Evolutionary conservation across 1,284 basidiomycete species (phyloP).

Genomic region (Flammula alnicola): DNA sequence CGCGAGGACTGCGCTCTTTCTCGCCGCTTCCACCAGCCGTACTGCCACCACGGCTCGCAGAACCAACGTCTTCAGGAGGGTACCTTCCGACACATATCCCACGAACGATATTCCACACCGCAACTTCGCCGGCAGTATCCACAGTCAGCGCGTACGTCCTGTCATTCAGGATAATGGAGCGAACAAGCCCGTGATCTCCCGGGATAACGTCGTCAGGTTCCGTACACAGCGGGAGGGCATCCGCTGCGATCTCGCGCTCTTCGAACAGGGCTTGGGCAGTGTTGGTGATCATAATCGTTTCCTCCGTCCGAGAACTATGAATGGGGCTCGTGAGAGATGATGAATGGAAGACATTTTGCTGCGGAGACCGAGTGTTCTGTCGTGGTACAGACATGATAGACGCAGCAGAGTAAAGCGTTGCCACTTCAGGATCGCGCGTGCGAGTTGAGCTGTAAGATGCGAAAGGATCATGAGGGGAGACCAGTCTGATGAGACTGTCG

Average conservation of each 20-base stretch:
- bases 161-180: constrained; percentile 87
- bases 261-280: constrained; percentile 66
- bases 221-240: constrained; percentile 70
- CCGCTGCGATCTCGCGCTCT: constrained; percentile 80
- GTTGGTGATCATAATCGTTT: constrained; percentile 43
- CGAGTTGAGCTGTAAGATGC: constrained; percentile 44
- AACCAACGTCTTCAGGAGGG: constrained; percentile 66
- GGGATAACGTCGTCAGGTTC: constrained; percentile 74
- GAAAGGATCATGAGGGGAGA: constrained; percentile 79
- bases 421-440: constrained; percentile 72
- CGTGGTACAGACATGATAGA: constrained; percentile 74
- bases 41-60: constrained; percentile 46
- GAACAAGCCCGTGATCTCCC: constrained; percentile 85
- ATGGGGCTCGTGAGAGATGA: constrained; percentile 18
- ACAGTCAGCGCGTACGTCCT: constrained; percentile 91
- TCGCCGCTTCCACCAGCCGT: constrained; percentile 38
- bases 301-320: constrained; percentile 41
- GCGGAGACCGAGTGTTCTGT: constrained; percentile 25
- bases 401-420: constrained; percentile 83
- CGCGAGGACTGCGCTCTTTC: constrained; percentile 67
- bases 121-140: constrained; percentile 85
- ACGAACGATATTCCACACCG: constrained; percentile 91
- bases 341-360: constrained; percentile 23
- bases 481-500: constrained; percentile 78
- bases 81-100: constrained; percentile 81